Base-by-base conservation (phyloP, 208 protist genomes). In the Borovskyia barvae region DNA sequence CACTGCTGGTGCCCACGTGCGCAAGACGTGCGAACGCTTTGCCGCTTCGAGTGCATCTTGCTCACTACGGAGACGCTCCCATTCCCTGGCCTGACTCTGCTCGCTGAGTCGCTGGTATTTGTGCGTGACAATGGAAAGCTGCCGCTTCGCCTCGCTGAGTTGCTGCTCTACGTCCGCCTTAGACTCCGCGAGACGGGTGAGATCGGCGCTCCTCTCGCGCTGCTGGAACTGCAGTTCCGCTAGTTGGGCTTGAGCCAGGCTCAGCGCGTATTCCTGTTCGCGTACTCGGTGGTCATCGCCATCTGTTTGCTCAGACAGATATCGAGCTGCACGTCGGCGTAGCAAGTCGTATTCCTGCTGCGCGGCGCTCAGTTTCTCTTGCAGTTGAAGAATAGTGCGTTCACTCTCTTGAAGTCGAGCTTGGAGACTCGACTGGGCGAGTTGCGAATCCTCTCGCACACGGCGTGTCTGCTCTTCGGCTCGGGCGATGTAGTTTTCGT, bases 331-430 rank as follows among this genome's bases (percentile, higher is more conserved):
- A 15, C 59, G 67, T 2, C 78, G 64, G 15, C 75, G 77, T 25
- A 93, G 66, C 42, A 60, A 46, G 42, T 94, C 86, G 46, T 92
- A 93, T 33, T 91, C 87, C 17, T 58, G 67, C 77, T 96, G 73
- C 37, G 73, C 60, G 0, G 69, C 56, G 3, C 66, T 67, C 0
- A 85, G 65, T 32, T 62, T 57, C 37, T 84, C 73, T 54, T 87
- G 72, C 26, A 89, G 53, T 36, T 75, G 72, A 11, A 50, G 26
- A 19, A 85, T 65, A 2, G 43, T 55, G 3, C 43, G 32, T 22
- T 92, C 81, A 19, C 78, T 77, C 52, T 93, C 87, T 17, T 66
- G 65, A 17, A 90, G 46, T 48, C 90, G 55, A 4, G 74, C 67
- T 45, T 80, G 55, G n/a, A 89, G 56, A 26, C 57, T 58, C 1